Conservation (phyloP, 1,284 basidiomycete species). For the Ceratobasidium sp. region DNA sequence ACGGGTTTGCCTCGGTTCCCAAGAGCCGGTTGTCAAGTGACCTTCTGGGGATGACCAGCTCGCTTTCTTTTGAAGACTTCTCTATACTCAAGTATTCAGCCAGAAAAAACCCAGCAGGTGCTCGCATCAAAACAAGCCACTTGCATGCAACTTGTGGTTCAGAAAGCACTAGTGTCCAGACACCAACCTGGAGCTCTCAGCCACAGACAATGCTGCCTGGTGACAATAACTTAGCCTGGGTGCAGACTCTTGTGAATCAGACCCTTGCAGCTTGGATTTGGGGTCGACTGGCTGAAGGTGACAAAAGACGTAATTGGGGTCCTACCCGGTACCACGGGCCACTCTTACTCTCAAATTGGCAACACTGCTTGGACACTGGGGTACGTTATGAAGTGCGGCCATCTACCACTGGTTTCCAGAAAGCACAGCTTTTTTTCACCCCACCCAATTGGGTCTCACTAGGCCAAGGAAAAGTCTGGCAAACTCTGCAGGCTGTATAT, state of each 20-base stretch:
- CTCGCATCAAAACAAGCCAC: not conserved
- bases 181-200: too few relatives aligned
- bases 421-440: not conserved
- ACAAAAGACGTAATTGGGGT: not conserved
- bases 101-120: constrained; percentile 16
- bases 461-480: not conserved
- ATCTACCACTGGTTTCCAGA: not conserved
- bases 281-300: not conserved
- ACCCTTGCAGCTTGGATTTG: not conserved
- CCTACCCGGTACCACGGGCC: not conserved
- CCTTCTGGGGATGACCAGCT: not conserved
- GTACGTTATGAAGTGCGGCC: not conserved
- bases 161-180: too few relatives aligned
- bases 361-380: not conserved
- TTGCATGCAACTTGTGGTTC: too few relatives aligned
- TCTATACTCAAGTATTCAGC: not conserved
- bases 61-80: not conserved
- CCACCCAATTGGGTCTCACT: not conserved
- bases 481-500: not conserved
- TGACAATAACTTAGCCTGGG: too few relatives aligned
- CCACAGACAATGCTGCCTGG: too few relatives aligned
- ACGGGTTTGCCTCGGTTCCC: not conserved
- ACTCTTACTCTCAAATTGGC: not conserved
- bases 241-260: not conserved
- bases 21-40: not conserved